A percentile compares a stretch with the other conserved stretches of the same genome.
Conservation (phyloP, 257 asterid genomes). For the Ilex aquifolium region DNA sequence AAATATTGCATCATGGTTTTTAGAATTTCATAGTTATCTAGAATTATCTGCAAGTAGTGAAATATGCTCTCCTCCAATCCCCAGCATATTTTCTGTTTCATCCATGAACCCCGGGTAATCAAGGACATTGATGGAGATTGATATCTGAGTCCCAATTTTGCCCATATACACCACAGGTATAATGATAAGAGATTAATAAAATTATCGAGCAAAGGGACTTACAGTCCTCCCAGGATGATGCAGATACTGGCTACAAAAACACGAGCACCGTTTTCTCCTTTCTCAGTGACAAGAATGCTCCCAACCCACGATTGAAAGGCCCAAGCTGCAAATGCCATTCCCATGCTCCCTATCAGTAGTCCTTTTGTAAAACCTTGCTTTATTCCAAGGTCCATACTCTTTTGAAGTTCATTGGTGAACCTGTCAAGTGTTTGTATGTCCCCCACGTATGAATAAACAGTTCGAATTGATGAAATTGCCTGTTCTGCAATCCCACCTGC, state of each 20-base stretch:
- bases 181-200: no score
- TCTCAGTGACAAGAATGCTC: constrained; percentile 50
- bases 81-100: no score
- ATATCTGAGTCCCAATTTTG: no score
- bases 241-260: constrained; percentile 58
- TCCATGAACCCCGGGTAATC: no score
- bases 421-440: constrained; percentile 45
- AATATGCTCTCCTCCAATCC: no score
- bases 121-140: no score
- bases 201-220: constrained; percentile 18
- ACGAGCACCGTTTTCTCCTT: constrained; percentile 61
- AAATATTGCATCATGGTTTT: no score
- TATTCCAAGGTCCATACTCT: constrained; percentile 48
- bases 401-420: constrained; percentile 50
- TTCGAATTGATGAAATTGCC: constrained; percentile 58
- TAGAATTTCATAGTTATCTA: no score
- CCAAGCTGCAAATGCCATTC: constrained; percentile 58
- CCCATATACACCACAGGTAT: no score
- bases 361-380: constrained; percentile 67
- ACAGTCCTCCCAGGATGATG: constrained; percentile 69
- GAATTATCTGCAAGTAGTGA: no score
- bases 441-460: constrained; percentile 73
- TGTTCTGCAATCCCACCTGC: constrained; percentile 71
- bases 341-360: constrained; percentile 78
- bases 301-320: constrained; percentile 80